These are phyloP conservation scores for Elongisporangium senticosum DNA, from an alignment of 352 stramenopile genomes.

Conservation along the genomic window DNA sequence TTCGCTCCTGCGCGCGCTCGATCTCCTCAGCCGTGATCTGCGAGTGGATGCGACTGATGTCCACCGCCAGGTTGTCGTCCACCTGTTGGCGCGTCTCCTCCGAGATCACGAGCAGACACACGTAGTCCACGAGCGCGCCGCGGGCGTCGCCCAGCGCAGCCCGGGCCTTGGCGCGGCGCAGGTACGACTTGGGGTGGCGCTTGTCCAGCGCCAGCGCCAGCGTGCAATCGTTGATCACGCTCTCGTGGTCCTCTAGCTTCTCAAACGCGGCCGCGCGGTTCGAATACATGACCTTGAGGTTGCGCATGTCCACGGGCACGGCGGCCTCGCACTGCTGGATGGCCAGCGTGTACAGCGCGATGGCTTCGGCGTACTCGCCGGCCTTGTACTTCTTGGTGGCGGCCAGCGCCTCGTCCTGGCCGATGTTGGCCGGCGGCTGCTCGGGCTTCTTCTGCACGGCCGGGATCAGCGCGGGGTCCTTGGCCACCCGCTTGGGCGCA, in stretches of 20 bases:
- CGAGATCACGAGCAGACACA: conserved; percentile 72
- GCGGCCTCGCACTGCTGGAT: conserved; percentile 57
- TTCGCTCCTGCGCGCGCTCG: conserved; percentile 49
- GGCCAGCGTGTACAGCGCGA: conserved; percentile 63
- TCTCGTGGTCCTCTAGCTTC: conserved; percentile 52
- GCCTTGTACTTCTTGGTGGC: conserved; percentile 81
- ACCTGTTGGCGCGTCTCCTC: conserved; percentile 74
- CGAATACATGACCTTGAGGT: conserved; percentile 85
- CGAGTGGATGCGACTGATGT: conserved; percentile 76
- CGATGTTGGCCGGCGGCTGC: conserved; percentile 19
- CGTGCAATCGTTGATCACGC: conserved; percentile 59
- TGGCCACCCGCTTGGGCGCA: conserved; percentile 22
- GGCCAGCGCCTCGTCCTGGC: conserved; percentile 57
- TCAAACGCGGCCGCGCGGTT: conserved; percentile 76
- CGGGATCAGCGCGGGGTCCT: conserved; percentile 14
- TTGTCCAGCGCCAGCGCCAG: conserved; percentile 60
- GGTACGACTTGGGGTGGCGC: conserved; percentile 67
- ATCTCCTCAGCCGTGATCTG: conserved; percentile 68
- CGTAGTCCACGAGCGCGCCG: conserved; percentile 73
- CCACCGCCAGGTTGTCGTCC: conserved; percentile 55
- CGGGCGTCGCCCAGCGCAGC: conserved; percentile 35
- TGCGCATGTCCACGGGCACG: conserved; percentile 54
- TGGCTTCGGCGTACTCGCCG: conserved; percentile 53
- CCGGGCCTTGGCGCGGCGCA: conserved; percentile 71
- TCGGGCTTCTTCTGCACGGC: conserved; percentile 23